Evolutionary conservation across 1,284 basidiomycete genomes (phyloP), one percentile per base, ranked within the genome.

Genomic region (Tilletia horrida): DNA sequence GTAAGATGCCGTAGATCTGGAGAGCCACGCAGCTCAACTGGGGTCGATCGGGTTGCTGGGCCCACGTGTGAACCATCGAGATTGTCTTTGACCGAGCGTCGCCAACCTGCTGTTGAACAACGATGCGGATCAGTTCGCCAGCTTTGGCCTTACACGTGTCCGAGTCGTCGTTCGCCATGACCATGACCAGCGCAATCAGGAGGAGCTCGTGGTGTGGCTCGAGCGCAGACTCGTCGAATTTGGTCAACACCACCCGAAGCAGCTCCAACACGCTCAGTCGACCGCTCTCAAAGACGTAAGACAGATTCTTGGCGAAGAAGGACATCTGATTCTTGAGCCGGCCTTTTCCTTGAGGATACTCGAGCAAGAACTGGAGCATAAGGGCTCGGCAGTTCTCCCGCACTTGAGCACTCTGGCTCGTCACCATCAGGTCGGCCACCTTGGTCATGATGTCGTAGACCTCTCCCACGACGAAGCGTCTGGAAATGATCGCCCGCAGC

Each of bases 391-490:
- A 95, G 0, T 91, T 87, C 78, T 96, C 94, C 77, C 94, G 93
- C 8, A 96, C 93, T 73, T 92, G 90, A 0, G 88, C 83, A 13
- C 92, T 92, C 82, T 98, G 95, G 74, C 88, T 93, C 9, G 93
- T 96, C 48, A 99, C 92, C 86, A 97, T 89, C 77, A 97, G 88
- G 77, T 93, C 90, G 1, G 92, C 89, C n/a, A 98, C 89, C 71
- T 89, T 89, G 72, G 93, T 91, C 94, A 98, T 97, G 48, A 96
- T 84, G 81, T 98, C 94, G 85, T 99, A 98, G 64, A 99, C 90
- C 83, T 98, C 96, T 0, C 92, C 91, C 0, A 96, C 92, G 52
- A 97, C 89, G 71, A 98, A 91, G 76, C 91, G 91, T 40, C 94
- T 88, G 3, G 89, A 85, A 21, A 98, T 89, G 74, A 98, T 92